Evolutionary conservation across 2,329 filamentous ascomycete species (phyloP).

Genomic region (Coniochaeta sp.): DNA sequence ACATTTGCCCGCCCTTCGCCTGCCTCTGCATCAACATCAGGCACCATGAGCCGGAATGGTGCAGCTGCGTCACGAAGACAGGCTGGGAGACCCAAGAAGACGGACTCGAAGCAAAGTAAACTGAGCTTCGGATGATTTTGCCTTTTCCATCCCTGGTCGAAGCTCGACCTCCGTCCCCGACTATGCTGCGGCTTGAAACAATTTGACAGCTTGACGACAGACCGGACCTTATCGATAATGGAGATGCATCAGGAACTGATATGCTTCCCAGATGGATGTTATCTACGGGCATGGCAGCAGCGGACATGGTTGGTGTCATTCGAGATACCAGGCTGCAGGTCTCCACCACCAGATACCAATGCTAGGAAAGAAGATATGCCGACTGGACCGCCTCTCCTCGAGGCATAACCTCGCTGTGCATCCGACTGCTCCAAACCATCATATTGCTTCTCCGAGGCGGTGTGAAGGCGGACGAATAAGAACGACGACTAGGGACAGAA

Average conservation of each 20-base stretch:
- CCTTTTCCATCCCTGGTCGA: neutral
- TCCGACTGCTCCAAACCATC: neutral
- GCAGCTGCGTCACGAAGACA: conserved; percentile 32
- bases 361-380: neutral
- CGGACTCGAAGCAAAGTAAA: conserved; percentile 53
- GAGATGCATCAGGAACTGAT: neutral
- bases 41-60: conserved; percentile 16
- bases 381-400: neutral
- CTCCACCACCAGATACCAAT: neutral
- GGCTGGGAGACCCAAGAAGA: conserved; percentile 27
- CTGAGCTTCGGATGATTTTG: conserved; percentile 48
- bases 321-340: neutral
- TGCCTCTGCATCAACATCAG: conserved; percentile 24
- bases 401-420: neutral
- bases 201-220: neutral
- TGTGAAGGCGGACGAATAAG: neutral
- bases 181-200: neutral
- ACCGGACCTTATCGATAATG: neutral
- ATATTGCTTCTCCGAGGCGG: neutral
- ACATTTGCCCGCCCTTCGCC: conserved; percentile 31
- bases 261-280: neutral
- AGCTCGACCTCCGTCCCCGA: neutral
- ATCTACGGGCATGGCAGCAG: neutral
- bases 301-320: neutral
- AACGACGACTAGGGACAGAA: neutral